Evolutionary conservation across 352 stramenopile genomes (phyloP), one percentile per base, ranked within the genome.

Genomic region (Blastocystis sp.): DNA sequence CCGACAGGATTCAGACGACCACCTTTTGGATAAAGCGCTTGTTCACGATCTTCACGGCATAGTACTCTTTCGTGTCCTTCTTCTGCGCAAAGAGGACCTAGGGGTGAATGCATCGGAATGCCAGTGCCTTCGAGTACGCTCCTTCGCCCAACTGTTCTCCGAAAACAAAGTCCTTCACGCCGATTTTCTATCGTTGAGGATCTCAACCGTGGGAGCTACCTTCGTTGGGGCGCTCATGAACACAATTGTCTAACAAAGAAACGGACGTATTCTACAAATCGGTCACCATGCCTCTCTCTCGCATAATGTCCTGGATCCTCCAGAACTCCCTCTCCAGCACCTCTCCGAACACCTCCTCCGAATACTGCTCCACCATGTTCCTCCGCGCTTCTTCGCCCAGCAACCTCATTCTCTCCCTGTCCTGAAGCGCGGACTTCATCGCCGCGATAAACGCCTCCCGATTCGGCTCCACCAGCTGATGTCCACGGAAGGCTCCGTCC

Each of bases 291-390:
- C 5, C 23, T 45, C 48, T 81, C 34, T 81, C 38, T 40, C 23
- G 3, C 48, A 66, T 45, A 62, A 5, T 62, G 40, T 71, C 52
- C 52, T 77, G 45, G 4, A 84, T 69, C 17, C 74, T 38, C 53
- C 38, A 43, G 34, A 84, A 84, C 45, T 88, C 78, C 21, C 28
- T 71, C 10, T 94, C 76, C n/a, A 96, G 65, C n/a, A 94, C 64
- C 38, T 91, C 76, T 28, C 92, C 93, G 62, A 96, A 91, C 17
- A 94, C 89, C 43, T 92, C 89, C 0, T 93, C 92, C 0, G 93
- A 92, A 79, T 94, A 96, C 48, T 94, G 92, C 19, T 90, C 79
- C 23, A 96, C 89, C 93, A 96, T 96, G 86, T 95, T 92, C 52
- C 88, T 87, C 3, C 94, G 91, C 19, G 93, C 93, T 89, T 91